A percentile compares a stretch with the other conserved stretches of the same genome.
These are phyloP conservation scores for Penicillium tannophilum DNA, from an alignment of 495 filamentous ascomycete species.

Conservation along the genomic window DNA sequence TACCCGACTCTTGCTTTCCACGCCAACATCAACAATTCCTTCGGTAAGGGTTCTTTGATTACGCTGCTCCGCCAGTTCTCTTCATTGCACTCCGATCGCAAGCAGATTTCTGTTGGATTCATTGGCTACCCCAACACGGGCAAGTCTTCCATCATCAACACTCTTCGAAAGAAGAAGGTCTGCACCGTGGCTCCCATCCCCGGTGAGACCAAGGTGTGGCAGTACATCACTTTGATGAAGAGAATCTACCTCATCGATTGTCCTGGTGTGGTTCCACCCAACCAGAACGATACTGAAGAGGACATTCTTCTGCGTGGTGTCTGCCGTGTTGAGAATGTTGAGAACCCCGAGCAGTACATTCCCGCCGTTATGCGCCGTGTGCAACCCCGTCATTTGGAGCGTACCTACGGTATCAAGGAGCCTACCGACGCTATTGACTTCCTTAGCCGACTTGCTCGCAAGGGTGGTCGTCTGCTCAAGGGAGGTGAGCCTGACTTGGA, in stretches of 20 bases:
- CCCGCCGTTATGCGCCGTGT: slow-evolving; percentile 77
- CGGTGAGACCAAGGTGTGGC: slow-evolving; percentile 92
- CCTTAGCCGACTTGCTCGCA: slow-evolving; percentile 82
- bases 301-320: slow-evolving; percentile 93
- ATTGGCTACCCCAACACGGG: slow-evolving; percentile 89
- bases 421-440: slow-evolving; percentile 72
- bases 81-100: slow-evolving; percentile 83
- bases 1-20: slow-evolving; percentile 94
- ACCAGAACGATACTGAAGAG: slow-evolving; percentile 72
- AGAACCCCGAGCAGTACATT: slow-evolving; percentile 95
- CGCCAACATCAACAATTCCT: slow-evolving; percentile 88
- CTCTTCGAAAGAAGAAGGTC: slow-evolving; percentile 87
- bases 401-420: slow-evolving; percentile 84
- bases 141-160: slow-evolving; percentile 93
- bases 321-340: slow-evolving; percentile 90
- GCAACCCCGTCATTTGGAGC: slow-evolving; percentile 83
- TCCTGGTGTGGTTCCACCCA: slow-evolving; percentile 92
- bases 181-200: slow-evolving; percentile 95
- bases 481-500: slow-evolving; percentile 92
- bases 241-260: slow-evolving; percentile 97
- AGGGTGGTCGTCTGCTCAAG: slow-evolving; percentile 80
- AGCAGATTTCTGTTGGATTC: slow-evolving; percentile 87
- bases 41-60: slow-evolving; percentile 78
- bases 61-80: slow-evolving; percentile 91
- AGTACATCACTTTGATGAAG: slow-evolving; percentile 96